These are phyloP conservation scores for Trypanosoma brucei DNA, from an alignment of 208 protist genomes.

Conservation along the genomic window DNA sequence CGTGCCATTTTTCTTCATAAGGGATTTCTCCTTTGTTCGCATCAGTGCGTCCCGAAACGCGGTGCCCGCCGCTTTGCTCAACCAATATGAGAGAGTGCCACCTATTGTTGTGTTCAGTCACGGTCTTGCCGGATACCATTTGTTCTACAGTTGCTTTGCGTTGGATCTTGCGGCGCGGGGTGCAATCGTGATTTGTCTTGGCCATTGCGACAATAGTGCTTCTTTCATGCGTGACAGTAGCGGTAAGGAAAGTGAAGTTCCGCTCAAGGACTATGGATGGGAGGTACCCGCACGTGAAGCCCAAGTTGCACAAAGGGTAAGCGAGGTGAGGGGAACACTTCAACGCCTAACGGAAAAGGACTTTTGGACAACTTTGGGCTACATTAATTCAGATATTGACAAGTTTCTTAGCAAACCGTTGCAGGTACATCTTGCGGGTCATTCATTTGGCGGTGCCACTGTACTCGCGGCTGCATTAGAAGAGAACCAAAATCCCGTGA, in stretches of 20 bases:
- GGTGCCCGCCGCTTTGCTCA: constrained; percentile 30
- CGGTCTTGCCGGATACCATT: constrained; percentile 58
- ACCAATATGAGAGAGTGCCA: constrained; percentile 20
- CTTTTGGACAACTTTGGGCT: constrained; percentile 37
- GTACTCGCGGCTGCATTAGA: constrained; percentile 42
- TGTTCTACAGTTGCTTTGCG: constrained; percentile 62
- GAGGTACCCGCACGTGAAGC: constrained; percentile 36
- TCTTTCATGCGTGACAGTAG: constrained; percentile 62
- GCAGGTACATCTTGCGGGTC: constrained; percentile 49
- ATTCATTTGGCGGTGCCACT: constrained; percentile 83
- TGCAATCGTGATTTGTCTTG: constrained; percentile 55
- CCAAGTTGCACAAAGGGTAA: constrained; percentile 51
- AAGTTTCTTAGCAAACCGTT: constrained; percentile 20
- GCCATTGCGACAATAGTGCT: constrained; percentile 78
- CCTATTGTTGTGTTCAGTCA: constrained; percentile 78
- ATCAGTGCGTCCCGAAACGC: constrained; percentile 21
- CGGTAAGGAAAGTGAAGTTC: constrained; percentile 12
- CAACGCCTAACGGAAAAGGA: constrained; percentile 25
- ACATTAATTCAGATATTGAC: constrained; percentile 24
- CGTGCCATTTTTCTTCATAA: constrained; percentile 50
- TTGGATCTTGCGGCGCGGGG: constrained; percentile 72
- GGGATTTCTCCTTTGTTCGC: constrained; percentile 37
- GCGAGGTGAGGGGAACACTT: constrained; percentile 40
- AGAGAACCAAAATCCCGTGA: constrained; percentile 13
- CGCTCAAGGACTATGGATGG: constrained; percentile 34